Evolutionary conservation across 257 asterid genomes (phyloP).

Genomic region (Linderniella brevidens): DNA sequence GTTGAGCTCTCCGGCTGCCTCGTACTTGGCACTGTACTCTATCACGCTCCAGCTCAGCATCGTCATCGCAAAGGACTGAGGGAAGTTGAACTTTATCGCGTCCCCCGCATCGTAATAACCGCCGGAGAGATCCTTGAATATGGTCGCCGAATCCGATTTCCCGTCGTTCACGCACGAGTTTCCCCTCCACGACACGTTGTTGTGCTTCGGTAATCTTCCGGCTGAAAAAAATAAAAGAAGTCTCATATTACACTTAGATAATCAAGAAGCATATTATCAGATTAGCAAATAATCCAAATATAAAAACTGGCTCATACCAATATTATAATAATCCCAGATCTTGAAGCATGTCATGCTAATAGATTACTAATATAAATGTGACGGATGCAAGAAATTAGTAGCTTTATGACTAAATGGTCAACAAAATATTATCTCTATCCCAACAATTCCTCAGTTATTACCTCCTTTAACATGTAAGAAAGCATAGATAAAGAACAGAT

Average conservation of each 20-base stretch:
- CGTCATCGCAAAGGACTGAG: slow-evolving; percentile 83
- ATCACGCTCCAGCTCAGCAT: slow-evolving; percentile 98
- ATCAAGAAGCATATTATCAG: too few species aligned
- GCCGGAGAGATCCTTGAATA: slow-evolving; percentile 60
- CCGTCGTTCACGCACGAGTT: slow-evolving; percentile 76
- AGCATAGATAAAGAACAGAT: too few species aligned
- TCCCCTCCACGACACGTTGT: slow-evolving; percentile 94
- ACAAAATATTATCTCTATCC: too few species aligned
- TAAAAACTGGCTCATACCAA: too few species aligned
- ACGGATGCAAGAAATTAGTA: too few species aligned
- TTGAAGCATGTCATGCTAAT: too few species aligned
- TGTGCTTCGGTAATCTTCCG: slow-evolving; percentile 81
- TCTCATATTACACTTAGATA: too few species aligned
- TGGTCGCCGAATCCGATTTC: slow-evolving; percentile 23
- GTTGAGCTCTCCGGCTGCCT: slow-evolving; percentile 85
- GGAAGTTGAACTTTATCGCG: slow-evolving; percentile 86
- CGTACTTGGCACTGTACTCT: slow-evolving; percentile 71
- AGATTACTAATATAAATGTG: too few species aligned
- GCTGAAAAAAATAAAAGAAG: slow-evolving; percentile 30
- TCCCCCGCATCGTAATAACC: slow-evolving; percentile 97
- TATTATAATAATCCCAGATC: too few species aligned
- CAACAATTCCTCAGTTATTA: too few species aligned
- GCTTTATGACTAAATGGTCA: too few species aligned
- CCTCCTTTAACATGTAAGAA: too few species aligned
- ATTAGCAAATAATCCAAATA: background rate